Conservation (phyloP, 305 asterid genomes). For the Vinca major region DNA sequence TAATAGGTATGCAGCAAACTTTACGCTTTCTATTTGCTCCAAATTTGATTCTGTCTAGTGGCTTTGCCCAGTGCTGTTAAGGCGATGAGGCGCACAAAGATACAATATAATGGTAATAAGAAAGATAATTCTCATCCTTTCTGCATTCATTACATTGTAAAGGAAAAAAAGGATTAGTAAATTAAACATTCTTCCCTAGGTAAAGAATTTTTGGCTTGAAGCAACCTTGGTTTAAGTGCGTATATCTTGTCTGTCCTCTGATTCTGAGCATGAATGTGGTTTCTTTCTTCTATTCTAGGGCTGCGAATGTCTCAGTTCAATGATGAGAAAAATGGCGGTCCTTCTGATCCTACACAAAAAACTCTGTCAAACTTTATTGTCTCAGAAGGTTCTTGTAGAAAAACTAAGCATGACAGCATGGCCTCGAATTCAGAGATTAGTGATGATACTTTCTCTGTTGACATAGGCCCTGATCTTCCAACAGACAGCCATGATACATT, state of each 20-base stretch:
- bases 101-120: background rate
- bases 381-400: slow-evolving; percentile 34
- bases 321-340: slow-evolving; percentile 44
- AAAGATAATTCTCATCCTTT: background rate
- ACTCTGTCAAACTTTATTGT: slow-evolving; percentile 55
- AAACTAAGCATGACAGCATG: slow-evolving; percentile 23
- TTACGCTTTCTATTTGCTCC: slow-evolving; percentile 10
- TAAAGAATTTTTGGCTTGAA: background rate
- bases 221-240: background rate
- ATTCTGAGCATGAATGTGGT: background rate
- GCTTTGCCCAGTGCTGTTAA: background rate
- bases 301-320: slow-evolving; percentile 77
- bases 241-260: background rate
- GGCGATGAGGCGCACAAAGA: background rate
- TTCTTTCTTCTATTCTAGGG: slow-evolving; percentile 37
- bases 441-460: slow-evolving; percentile 27
- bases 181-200: background rate
- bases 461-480: slow-evolving; percentile 23
- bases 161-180: background rate
- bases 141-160: background rate
- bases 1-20: slow-evolving; percentile 57
- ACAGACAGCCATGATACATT: slow-evolving; percentile 25
- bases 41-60: background rate
- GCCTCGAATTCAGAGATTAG: slow-evolving; percentile 24
- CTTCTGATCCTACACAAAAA: slow-evolving; percentile 68